Percentiles rank a stretch among this genome's conserved stretches.
Conservation (phyloP, 129 eudicot genomes). For the Pseudognaphalium luteoalbum region DNA sequence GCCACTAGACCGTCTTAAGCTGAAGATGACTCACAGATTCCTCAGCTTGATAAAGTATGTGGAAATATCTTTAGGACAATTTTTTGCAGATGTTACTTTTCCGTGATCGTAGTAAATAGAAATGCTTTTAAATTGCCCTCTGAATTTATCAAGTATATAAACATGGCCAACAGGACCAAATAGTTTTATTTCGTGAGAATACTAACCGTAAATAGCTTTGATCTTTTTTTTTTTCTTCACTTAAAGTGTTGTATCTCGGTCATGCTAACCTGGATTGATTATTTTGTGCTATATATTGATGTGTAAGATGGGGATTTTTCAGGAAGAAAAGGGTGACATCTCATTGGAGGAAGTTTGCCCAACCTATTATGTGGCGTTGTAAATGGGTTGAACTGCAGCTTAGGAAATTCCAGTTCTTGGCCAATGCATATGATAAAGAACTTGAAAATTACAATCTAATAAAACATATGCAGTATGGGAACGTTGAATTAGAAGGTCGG, state of each 20-base stretch:
- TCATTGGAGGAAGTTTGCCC: slow-evolving; percentile 75
- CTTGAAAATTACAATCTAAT: slow-evolving; percentile 43
- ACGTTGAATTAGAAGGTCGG: slow-evolving; percentile 33
- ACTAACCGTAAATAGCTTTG: background rate
- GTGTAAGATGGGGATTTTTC: slow-evolving; percentile 24
- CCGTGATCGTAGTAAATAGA: background rate
- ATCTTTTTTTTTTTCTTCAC: background rate
- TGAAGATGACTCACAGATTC: background rate
- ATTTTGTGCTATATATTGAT: slow-evolving; percentile 8
- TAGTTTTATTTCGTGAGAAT: background rate
- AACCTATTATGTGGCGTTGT: slow-evolving; percentile 82
- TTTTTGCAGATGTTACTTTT: background rate
- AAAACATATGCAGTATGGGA: slow-evolving; percentile 39
- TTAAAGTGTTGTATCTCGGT: background rate
- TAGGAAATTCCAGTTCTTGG: slow-evolving; percentile 51
- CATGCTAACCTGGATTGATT: slow-evolving; percentile 10
- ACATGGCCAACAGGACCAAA: background rate
- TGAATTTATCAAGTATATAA: background rate
- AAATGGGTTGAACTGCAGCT: slow-evolving; percentile 86
- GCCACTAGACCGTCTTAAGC: too few species aligned
- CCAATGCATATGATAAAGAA: slow-evolving; percentile 47
- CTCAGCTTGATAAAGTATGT: background rate
- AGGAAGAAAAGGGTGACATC: slow-evolving; percentile 82
- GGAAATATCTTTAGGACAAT: background rate
- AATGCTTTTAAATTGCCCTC: background rate